phyloP scores from a whole-genome alignment of 148 eudicot species.

The Nyssa sinensis region DNA sequence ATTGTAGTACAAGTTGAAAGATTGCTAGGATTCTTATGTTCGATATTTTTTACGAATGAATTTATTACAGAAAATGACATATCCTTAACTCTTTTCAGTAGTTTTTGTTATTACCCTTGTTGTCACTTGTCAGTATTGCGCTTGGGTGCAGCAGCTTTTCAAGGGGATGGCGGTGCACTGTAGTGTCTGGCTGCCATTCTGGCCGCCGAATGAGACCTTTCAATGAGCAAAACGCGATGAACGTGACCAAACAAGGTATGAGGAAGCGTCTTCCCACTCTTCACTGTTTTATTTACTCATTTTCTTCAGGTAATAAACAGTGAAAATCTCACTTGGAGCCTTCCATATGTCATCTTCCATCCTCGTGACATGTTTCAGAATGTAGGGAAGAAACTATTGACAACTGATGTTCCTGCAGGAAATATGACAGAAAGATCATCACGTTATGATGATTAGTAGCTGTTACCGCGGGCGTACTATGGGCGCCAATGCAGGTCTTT shows the following conservation, averaged over 20 bases:
- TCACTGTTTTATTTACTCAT: neutral
- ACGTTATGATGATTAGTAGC: conserved; percentile 29
- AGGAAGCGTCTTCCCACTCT: neutral
- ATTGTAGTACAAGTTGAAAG: neutral
- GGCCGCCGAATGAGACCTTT: conserved; percentile 23
- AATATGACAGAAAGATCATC: conserved; percentile 17
- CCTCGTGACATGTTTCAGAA: conserved; percentile 1
- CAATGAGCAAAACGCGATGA: conserved; percentile 33
- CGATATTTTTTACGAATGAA: neutral
- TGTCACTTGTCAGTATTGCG: conserved; percentile 13
- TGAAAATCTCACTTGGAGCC: conserved; percentile 15
- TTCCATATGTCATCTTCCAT: conserved; percentile 9
- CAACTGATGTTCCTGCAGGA: neutral
- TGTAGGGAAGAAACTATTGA: neutral
- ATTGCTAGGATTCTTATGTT: neutral
- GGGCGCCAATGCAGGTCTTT: neutral
- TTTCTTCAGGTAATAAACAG: neutral
- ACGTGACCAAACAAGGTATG: conserved; percentile 18
- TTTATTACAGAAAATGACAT: neutral
- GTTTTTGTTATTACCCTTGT: neutral
- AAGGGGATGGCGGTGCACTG: neutral
- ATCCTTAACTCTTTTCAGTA: neutral
- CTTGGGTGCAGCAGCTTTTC: neutral
- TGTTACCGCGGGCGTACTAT: conserved; percentile 7
- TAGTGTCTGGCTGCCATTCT: too few relatives aligned